Evolutionary conservation across 345 rosid species (phyloP).

Genomic region (Combretum micranthum): DNA sequence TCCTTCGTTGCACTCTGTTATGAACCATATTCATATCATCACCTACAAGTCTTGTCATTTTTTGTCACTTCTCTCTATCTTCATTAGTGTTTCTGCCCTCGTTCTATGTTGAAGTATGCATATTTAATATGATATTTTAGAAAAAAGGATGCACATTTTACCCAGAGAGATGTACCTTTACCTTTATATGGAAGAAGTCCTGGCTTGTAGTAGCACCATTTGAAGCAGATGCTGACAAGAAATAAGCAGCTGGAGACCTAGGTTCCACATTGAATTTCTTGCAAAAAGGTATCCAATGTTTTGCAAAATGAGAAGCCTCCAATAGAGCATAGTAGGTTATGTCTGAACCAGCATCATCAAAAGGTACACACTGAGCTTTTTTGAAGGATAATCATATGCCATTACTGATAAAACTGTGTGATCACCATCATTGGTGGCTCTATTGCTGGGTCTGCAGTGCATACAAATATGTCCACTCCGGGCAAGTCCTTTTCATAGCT

Average conservation of each 20-base stretch:
- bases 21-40: too few species aligned
- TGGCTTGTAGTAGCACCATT: background rate
- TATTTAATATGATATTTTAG: too few species aligned
- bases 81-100: too few species aligned
- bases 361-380: slow-evolving; percentile 38
- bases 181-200: slow-evolving; percentile 19
- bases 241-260: slow-evolving; percentile 37
- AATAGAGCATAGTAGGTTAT: slow-evolving; percentile 40
- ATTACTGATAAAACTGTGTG: slow-evolving; percentile 39
- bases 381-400: slow-evolving; percentile 37
- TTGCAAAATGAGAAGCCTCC: slow-evolving; percentile 42
- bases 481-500: slow-evolving; percentile 34
- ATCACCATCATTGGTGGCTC: slow-evolving; percentile 49
- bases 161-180: slow-evolving; percentile 14
- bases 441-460: slow-evolving; percentile 45
- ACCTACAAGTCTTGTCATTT: too few species aligned
- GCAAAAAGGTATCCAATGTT: slow-evolving; percentile 49
- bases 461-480: slow-evolving; percentile 39
- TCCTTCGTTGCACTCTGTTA: too few species aligned
- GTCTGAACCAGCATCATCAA: slow-evolving; percentile 45
- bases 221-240: slow-evolving; percentile 8
- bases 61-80: too few species aligned
- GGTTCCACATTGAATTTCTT: slow-evolving; percentile 30
- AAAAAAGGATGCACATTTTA: too few species aligned
- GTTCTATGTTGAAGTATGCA: too few species aligned